A percentile compares a stretch with the other conserved stretches of the same genome.
Evolutionary conservation across 2,329 filamentous ascomycete genomes (phyloP).

Genomic region (Chrysoporthe deuterocubensis): DNA sequence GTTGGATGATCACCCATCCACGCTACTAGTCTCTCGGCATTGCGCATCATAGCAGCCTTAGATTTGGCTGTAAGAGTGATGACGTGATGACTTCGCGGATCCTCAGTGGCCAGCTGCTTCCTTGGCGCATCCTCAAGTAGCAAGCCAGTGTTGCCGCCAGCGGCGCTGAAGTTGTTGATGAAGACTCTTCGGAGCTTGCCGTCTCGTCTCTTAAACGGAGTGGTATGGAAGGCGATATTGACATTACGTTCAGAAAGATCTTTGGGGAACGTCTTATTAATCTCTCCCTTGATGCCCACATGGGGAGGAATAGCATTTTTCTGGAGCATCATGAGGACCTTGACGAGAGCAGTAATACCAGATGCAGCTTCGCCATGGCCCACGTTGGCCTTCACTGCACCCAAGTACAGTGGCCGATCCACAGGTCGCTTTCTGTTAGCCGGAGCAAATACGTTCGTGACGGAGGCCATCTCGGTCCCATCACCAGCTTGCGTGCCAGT

Average conservation of each 20-base stretch:
- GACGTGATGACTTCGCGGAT: conserved; percentile 61
- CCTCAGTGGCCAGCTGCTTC: conserved; percentile 38
- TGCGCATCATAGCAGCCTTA: conserved; percentile 60
- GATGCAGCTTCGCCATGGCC: conserved; percentile 67
- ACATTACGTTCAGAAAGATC: conserved; percentile 62
- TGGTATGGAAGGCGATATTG: conserved; percentile 59
- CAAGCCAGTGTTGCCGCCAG: conserved; percentile 72
- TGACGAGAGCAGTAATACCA: conserved; percentile 64
- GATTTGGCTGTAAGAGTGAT: conserved; percentile 62
- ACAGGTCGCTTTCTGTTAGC: conserved; percentile 49
- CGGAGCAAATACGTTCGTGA: conserved; percentile 61
- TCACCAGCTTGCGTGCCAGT: conserved; percentile 88
- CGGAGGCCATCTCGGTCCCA: conserved; percentile 78
- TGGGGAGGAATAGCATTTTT: conserved; percentile 68
- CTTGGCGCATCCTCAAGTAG: conserved; percentile 65
- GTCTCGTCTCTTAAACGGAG: conserved; percentile 53
- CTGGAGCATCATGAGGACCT: conserved; percentile 68
- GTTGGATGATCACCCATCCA: conserved; percentile 59
- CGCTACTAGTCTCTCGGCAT: conserved; percentile 57
- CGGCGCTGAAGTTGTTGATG: conserved; percentile 73
- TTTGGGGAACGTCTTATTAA: conserved; percentile 63
- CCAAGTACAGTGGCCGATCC: conserved; percentile 62
- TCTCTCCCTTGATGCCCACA: conserved; percentile 66
- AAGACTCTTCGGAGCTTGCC: conserved; percentile 53
- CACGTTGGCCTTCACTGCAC: conserved; percentile 67